Evolutionary conservation across 306 rosid genomes (phyloP).

Genomic region (peach (Prunus persica)): Prunus_persica_NCBIv2 NC_034009.1:40232501-40233000

Average conservation of each 20-base stretch:
- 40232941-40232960: conserved; percentile 75
- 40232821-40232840: conserved; percentile 56
- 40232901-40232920: conserved; percentile 52
- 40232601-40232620: conserved; percentile 64
- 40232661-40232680: conserved; percentile 48
- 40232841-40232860: conserved; percentile 50
- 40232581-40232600: conserved; percentile 65
- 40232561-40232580: conserved; percentile 65
- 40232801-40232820: conserved; percentile 59
- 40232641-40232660: conserved; percentile 51
- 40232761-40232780: conserved; percentile 60
- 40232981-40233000: conserved; percentile 64
- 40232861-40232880: conserved; percentile 68
- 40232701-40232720: conserved; percentile 47
- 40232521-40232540: conserved; percentile 60
- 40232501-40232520: conserved; percentile 35
- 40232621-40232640: conserved; percentile 47
- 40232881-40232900: conserved; percentile 59
- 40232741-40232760: conserved; percentile 53
- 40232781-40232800: conserved; percentile 61
- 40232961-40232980: conserved; percentile 60
- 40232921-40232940: conserved; percentile 64
- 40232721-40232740: conserved; percentile 37
- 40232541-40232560: conserved; percentile 41
- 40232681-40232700: conserved; percentile 61